Base-by-base conservation (phyloP, 2,329 filamentous ascomycete species). In the Knoxdaviesia capensis region DNA sequence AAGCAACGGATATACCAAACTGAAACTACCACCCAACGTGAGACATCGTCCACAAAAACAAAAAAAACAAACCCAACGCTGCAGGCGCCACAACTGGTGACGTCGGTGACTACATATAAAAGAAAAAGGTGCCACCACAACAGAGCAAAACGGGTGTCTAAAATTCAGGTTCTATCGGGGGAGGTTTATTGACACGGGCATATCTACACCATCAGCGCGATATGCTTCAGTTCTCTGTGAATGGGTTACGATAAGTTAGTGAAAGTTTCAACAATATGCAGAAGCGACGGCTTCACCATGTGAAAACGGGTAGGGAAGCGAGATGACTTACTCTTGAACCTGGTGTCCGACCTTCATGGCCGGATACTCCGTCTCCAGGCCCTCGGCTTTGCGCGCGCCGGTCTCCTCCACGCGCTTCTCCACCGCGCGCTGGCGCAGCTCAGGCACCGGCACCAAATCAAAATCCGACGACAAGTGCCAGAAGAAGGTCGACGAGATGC, bases 401-500 rank as follows among this genome's bases (percentile, higher is more conserved):
- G 61, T 58, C 56, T 71, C 65, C 50, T 64, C 59, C 3, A 57
- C 59, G 34, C 68, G 56, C 3, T 74, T 55, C 36, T 51, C 51
- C 40, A 49, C 54, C 5, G 70, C 69, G 47, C 56, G 56, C 37
- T 63, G 61, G 1, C 55, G 62, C 34, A 74, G 58, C 41, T 53
- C 54, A 1, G 66, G 64, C 36, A 75, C 59, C 2, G 72, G 72
- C 3, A 50, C 54, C 6, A 76, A 55, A 43, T 74, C 68, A 44
- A 65, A 65, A 49, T 76, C 71, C 11, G 68, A 72, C 36, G 61
- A 63, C 30, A 76, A 56, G 42, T 75, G 71, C 66, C 69, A 76
- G 57, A 76, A 76, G 44, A 74, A 61, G 3, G 71, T 76, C 40
- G 68, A 72, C 34, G 68, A 72, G 52, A 76, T 75, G 40, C 71